A percentile compares a stretch with the other conserved stretches of the same genome.
Conservation (phyloP, 768 basidiomycete genomes). For the Clavaria fumosa region DNA sequence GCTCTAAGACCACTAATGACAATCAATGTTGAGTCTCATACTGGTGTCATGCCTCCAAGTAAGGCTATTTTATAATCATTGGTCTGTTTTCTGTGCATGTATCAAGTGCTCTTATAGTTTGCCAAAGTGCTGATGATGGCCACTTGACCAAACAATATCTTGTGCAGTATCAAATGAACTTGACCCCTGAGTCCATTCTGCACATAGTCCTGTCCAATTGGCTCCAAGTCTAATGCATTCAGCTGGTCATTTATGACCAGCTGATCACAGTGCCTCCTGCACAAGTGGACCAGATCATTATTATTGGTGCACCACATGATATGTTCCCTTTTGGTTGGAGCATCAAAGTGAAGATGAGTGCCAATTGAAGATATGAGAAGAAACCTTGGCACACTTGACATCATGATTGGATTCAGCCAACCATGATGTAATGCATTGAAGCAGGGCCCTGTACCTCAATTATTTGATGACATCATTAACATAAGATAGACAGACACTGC, state of each 20-base stretch:
- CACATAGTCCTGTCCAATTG: not conserved
- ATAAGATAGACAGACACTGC: too few relatives aligned
- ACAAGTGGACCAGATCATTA: too few relatives aligned
- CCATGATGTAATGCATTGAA: too few relatives aligned
- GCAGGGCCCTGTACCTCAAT: too few relatives aligned
- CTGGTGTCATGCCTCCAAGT: slow-evolving; percentile 1
- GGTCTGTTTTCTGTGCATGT: slow-evolving; percentile 2
- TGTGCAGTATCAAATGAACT: not conserved
- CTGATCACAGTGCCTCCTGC: too few relatives aligned
- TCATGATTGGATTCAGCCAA: too few relatives aligned
- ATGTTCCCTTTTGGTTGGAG: too few relatives aligned
- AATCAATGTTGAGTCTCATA: not conserved
- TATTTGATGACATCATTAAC: too few relatives aligned
- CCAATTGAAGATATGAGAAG: too few relatives aligned
- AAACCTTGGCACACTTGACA: too few relatives aligned
- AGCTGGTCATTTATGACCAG: slow-evolving; percentile 4
- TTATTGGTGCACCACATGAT: too few relatives aligned
- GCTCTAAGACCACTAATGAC: not conserved
- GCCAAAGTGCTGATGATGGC: not conserved
- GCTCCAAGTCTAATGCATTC: slow-evolving; percentile 1
- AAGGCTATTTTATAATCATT: not conserved
- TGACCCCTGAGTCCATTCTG: not conserved
- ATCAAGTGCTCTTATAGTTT: not conserved
- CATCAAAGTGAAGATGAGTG: too few relatives aligned
- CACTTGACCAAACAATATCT: not conserved